These are phyloP conservation scores for Cubamyces lactineus DNA, from an alignment of 768 basidiomycete species.

Conservation along the genomic window DNA sequence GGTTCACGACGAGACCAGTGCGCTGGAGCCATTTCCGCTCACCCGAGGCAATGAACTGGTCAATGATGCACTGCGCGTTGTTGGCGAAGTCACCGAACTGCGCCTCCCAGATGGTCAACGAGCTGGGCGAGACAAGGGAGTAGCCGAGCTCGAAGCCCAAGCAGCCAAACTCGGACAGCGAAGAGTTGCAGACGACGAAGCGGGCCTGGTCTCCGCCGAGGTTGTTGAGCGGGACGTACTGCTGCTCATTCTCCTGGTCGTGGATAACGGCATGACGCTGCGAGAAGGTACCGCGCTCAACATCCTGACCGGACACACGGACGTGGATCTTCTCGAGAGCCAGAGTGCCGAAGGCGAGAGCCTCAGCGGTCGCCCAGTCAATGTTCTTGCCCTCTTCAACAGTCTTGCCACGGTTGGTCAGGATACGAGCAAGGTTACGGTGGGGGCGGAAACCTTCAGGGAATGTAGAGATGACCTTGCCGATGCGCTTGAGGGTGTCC, in stretches of 20 bases:
- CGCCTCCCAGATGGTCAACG: slow-evolving; percentile 96
- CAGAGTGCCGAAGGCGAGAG: slow-evolving; percentile 92
- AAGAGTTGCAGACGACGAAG: slow-evolving; percentile 96
- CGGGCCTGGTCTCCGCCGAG: slow-evolving; percentile 84
- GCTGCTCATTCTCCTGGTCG: slow-evolving; percentile 90
- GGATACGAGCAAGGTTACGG: slow-evolving; percentile 92
- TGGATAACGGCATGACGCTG: slow-evolving; percentile 97
- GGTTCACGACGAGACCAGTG: slow-evolving; percentile 82
- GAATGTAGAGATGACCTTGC: slow-evolving; percentile 83
- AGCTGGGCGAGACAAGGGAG: slow-evolving; percentile 95
- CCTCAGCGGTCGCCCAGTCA: slow-evolving; percentile 98
- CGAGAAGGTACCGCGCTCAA: slow-evolving; percentile 98
- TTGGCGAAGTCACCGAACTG: slow-evolving; percentile 99
- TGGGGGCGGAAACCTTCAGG: slow-evolving; percentile 87
- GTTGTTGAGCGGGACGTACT: slow-evolving; percentile 89
- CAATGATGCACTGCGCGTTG: slow-evolving; percentile 96
- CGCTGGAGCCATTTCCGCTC: slow-evolving; percentile 98
- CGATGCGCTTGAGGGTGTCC: slow-evolving; percentile 80
- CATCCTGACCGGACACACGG: slow-evolving; percentile 95
- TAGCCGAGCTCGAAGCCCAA: slow-evolving; percentile 99
- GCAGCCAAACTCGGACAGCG: slow-evolving; percentile 92
- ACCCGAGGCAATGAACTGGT: slow-evolving; percentile 97
- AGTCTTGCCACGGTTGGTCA: slow-evolving; percentile 84
- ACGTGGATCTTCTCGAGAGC: slow-evolving; percentile 94
- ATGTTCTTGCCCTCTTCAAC: slow-evolving; percentile 90